Evolutionary conservation across 2,329 filamentous ascomycete genomes (phyloP).

Genomic region (Trichoderma semiorbis): DNA sequence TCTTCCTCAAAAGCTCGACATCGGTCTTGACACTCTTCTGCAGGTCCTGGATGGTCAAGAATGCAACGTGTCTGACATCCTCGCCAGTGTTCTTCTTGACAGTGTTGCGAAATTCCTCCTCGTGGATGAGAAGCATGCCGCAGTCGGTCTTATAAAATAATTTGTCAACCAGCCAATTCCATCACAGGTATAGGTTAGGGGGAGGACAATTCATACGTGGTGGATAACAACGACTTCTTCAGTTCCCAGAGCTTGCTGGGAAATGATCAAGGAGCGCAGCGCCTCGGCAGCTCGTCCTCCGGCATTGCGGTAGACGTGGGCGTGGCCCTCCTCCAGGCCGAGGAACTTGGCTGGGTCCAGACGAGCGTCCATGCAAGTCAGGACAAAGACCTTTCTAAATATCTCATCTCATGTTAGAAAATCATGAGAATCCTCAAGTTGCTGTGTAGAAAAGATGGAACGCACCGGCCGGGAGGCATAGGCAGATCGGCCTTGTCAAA

Average conservation of each 20-base stretch:
- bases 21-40: constrained; percentile 64
- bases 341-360: constrained; percentile 66
- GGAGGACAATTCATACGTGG: constrained; percentile 43
- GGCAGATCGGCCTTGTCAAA: constrained; percentile 66
- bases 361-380: constrained; percentile 82
- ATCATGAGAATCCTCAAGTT: not conserved
- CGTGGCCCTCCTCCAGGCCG: constrained; percentile 69
- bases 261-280: constrained; percentile 72
- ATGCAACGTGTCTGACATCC: constrained; percentile 53
- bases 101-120: constrained; percentile 52
- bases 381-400: constrained; percentile 35
- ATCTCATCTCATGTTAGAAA: not conserved
- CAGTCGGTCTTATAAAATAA: constrained; percentile 33
- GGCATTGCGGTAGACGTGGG: constrained; percentile 75
- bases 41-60: constrained; percentile 63
- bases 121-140: constrained; percentile 65
- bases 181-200: too few species aligned
- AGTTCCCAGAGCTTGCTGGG: constrained; percentile 74
- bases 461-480: constrained; percentile 59
- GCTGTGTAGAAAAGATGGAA: not conserved
- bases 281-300: constrained; percentile 65
- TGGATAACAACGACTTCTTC: constrained; percentile 71
- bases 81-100: constrained; percentile 58
- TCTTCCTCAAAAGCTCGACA: constrained; percentile 58
- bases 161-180: not conserved